Base-by-base conservation (phyloP, 192 early-diverging fungal species). In the Coemansia sp. region DNA sequence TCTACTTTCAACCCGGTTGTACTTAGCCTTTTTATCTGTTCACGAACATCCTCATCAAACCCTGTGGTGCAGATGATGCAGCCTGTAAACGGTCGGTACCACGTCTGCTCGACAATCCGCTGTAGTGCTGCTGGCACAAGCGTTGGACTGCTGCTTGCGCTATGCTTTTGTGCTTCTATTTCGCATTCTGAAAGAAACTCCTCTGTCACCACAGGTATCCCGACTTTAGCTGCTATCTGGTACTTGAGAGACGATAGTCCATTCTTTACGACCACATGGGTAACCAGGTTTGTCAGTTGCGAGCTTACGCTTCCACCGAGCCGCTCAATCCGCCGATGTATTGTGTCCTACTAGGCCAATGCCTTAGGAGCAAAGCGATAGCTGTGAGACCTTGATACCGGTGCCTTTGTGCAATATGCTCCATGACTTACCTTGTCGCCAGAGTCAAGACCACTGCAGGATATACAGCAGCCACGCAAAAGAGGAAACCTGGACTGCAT, bases 151-250 rank as follows among this genome's bases (percentile, higher is more conserved):
- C 36, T 3, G 8, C 1, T 42, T 15, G 15, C 14, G 57, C 37
- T 45, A 2, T 37, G 57, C 6, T 47, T 48, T 13, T 40, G 61
- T 0, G 70, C 63, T 21, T 70, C 65, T 15, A 19, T 15, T 12
- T 79, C 77, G 44, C 77, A 79, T 39, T 69, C 63, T 43, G 23
- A 38, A 35, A 79, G 42, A 50, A 79, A 79, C 30, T 59, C 53
- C 6, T 67, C 37, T n/a, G 71, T 57, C 38, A 79, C 65, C 6
- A 66, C 60, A 0, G 77, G 70, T 13, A 79, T 68, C 2, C 71
- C 71, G 0, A 63, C 58, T 38, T 62, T 66, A 5, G 66, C 65
- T 15, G 77, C 56, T 8, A 68, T 62, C 3, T 53, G 56, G 56
- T 79, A 78, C 51, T 78, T 78, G 42, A 53, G 41, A 4, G 68